These are phyloP conservation scores for Penicillium chermesinum DNA, from an alignment of 495 filamentous ascomycete species.

Conservation along the genomic window DNA sequence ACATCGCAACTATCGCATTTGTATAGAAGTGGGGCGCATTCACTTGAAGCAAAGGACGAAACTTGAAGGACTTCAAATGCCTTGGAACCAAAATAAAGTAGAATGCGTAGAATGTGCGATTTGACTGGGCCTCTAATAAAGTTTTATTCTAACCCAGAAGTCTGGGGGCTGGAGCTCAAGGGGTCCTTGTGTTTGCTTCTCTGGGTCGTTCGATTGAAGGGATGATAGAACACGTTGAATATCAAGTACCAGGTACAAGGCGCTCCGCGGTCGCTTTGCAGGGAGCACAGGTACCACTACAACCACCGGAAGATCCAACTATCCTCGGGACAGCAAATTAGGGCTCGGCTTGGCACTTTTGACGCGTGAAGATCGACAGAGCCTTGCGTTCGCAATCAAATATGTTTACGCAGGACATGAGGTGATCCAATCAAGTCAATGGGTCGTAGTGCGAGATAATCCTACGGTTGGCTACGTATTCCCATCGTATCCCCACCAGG, in stretches of 20 bases:
- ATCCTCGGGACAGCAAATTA: too few species aligned
- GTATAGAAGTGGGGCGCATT: background rate
- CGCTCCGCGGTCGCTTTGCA: background rate
- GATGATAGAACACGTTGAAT: background rate
- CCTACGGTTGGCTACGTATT: conserved; percentile 11
- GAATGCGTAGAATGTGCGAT: too few species aligned
- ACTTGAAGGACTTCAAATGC: background rate
- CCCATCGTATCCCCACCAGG: conserved; percentile 4
- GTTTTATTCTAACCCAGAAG: too few species aligned
- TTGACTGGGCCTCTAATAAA: too few species aligned
- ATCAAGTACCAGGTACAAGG: background rate
- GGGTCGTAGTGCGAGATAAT: background rate
- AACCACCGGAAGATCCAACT: too few species aligned
- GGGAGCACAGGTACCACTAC: background rate
- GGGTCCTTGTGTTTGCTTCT: background rate
- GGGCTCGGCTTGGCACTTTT: too few species aligned
- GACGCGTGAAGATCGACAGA: too few species aligned
- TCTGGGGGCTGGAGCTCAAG: too few species aligned
- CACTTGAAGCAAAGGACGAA: background rate
- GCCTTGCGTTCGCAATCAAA: too few species aligned
- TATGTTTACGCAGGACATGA: background rate
- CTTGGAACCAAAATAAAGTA: too few species aligned
- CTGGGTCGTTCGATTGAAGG: background rate
- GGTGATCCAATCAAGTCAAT: background rate
- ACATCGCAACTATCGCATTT: conserved; percentile 9